Conservation (phyloP, 1,284 basidiomycete species). For the Xerocomus minutiporus region DNA sequence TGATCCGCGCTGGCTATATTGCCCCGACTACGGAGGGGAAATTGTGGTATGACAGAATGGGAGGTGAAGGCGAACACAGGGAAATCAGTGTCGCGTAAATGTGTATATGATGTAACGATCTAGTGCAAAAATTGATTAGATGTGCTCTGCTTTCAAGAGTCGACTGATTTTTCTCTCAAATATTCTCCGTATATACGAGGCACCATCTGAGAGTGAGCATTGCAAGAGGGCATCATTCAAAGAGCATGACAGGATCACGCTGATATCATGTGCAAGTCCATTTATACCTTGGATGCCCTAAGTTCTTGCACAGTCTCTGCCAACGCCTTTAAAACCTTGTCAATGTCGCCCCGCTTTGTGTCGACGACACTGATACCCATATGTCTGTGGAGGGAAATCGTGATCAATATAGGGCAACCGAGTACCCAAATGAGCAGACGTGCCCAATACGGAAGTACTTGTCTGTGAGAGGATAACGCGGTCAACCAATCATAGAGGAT, state of each 20-base stretch:
- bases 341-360: constrained; percentile 66
- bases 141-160: not conserved
- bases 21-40: constrained; percentile 73
- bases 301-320: constrained; percentile 58
- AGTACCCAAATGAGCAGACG: constrained; percentile 24
- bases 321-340: constrained; percentile 68
- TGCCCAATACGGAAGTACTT: constrained; percentile 80
- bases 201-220: not conserved
- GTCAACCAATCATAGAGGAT: constrained; percentile 10
- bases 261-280: not conserved
- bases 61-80: constrained; percentile 59
- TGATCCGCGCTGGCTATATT: constrained; percentile 84
- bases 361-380: constrained; percentile 87
- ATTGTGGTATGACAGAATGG: constrained; percentile 78
- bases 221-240: not conserved
- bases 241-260: not conserved
- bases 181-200: too few relatives aligned
- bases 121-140: not conserved
- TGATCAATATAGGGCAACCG: constrained; percentile 14
- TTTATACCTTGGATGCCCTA: constrained; percentile 25
- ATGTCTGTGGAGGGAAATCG: constrained; percentile 47
- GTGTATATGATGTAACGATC: not conserved
- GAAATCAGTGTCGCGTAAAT: constrained; percentile 13
- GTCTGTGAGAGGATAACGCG: constrained; percentile 39
- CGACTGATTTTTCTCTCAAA: not conserved